phyloP scores from a whole-genome alignment of 75 land plant species.

The Pinus taeda region DNA sequence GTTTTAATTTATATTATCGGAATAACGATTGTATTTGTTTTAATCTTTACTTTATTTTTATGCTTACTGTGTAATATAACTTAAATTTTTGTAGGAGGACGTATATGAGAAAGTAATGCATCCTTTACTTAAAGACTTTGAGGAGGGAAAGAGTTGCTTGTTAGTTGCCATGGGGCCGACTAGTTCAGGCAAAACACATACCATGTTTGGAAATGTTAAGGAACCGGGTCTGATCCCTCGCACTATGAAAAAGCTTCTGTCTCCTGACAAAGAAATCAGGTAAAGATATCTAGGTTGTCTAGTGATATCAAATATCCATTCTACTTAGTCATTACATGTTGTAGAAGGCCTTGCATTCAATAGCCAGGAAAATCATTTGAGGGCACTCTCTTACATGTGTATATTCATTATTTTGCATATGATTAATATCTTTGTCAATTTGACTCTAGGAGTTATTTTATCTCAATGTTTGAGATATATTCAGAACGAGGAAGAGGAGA shows the following conservation, averaged over 20 bases:
- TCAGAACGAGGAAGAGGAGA: conserved; percentile 61
- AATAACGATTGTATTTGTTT: neutral
- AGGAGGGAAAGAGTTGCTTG: conserved; percentile 55
- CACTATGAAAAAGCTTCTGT: conserved; percentile 39
- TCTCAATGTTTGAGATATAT: conserved; percentile 74
- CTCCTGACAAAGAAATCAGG: neutral
- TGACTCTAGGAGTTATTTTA: conserved; percentile 31
- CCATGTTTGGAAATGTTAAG: conserved; percentile 53
- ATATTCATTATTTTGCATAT: neutral
- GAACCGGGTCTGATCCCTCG: conserved; percentile 67
- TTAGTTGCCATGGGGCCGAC: conserved; percentile 73
- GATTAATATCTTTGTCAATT: neutral
- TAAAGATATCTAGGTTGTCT: neutral
- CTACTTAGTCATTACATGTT: conserved; percentile 1
- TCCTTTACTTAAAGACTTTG: conserved; percentile 52
- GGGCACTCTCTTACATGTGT: neutral
- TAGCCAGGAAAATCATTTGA: too few species aligned
- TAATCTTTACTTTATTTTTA: neutral
- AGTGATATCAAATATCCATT: neutral
- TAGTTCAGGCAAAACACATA: conserved; percentile 81
- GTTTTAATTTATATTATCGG: neutral
- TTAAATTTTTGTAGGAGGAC: conserved; percentile 34
- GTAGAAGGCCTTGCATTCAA: neutral
- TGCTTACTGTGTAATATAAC: neutral
- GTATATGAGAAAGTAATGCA: conserved; percentile 47